phyloP scores from a whole-genome alignment of 495 filamentous ascomycete genomes.

The Annulohypoxylon nitens region DNA sequence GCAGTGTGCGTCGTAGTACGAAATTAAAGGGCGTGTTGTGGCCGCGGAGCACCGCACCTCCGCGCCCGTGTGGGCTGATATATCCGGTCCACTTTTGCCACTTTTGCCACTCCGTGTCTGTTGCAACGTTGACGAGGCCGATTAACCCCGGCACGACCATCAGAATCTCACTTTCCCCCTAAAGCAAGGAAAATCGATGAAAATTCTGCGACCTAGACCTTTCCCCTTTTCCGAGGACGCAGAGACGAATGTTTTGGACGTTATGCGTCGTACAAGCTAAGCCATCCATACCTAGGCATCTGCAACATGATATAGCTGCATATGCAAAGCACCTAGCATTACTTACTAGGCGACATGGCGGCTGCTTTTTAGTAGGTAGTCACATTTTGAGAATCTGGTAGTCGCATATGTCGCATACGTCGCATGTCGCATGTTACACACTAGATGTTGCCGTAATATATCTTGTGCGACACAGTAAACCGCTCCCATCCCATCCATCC shows the following conservation, averaged over 20 bases:
- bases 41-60: conserved; percentile 19
- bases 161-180: background rate
- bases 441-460: background rate
- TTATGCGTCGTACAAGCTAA: background rate
- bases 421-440: background rate
- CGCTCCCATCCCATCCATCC: background rate
- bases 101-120: conserved; percentile 29
- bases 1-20: conserved; percentile 27
- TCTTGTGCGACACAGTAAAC: conserved; percentile 31
- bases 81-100: conserved; percentile 37
- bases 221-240: background rate
- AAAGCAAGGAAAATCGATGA: background rate
- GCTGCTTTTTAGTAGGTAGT: conserved; percentile 29
- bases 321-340: conserved; percentile 30
- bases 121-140: conserved; percentile 21
- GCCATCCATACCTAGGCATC: background rate
- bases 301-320: conserved; percentile 18
- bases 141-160: conserved; percentile 5
- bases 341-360: background rate
- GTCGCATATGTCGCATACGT: conserved; percentile 32
- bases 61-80: conserved; percentile 36
- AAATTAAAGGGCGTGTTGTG: conserved; percentile 3
- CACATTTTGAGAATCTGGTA: conserved; percentile 36
- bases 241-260: background rate
- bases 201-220: background rate